These are phyloP conservation scores for Apiotrichum sp. DNA, from an alignment of 1,284 basidiomycete species.

Conservation along the genomic window DNA sequence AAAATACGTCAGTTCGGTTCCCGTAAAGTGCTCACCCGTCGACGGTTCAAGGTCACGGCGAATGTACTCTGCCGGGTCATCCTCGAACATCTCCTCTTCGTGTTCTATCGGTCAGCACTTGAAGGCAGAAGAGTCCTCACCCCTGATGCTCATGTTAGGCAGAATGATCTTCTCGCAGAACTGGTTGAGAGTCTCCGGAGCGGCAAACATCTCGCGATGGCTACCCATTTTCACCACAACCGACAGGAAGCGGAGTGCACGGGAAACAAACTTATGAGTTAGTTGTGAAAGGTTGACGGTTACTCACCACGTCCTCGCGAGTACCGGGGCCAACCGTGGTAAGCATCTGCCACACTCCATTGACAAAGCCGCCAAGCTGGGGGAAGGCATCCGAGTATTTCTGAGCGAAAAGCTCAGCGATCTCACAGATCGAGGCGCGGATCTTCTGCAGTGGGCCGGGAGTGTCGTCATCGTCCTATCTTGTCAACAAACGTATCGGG, in stretches of 20 bases:
- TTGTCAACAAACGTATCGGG: conserved; percentile 6
- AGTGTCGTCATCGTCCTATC: conserved; percentile 72
- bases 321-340: conserved; percentile 59
- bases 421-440: conserved; percentile 84
- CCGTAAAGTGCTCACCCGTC: conserved; percentile 6
- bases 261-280: conserved; percentile 69
- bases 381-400: conserved; percentile 82
- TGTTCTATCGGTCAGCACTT: conserved; percentile 52
- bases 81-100: conserved; percentile 94
- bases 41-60: conserved; percentile 66
- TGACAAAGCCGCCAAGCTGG: conserved; percentile 75
- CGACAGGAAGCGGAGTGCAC: conserved; percentile 85
- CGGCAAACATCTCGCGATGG: conserved; percentile 60
- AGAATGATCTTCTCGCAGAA: conserved; percentile 87
- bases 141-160: conserved; percentile 79
- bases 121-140: conserved; percentile 36
- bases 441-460: conserved; percentile 79
- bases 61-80: conserved; percentile 93
- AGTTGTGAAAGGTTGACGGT: not conserved
- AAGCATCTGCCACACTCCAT: conserved; percentile 86
- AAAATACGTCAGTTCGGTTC: no score
- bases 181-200: conserved; percentile 66
- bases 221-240: conserved; percentile 82
- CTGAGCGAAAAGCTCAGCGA: conserved; percentile 87
- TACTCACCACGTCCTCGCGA: conserved; percentile 68